Base-by-base conservation (phyloP, 345 rosid genomes). In the Aquilaria yunnanensis region DNA sequence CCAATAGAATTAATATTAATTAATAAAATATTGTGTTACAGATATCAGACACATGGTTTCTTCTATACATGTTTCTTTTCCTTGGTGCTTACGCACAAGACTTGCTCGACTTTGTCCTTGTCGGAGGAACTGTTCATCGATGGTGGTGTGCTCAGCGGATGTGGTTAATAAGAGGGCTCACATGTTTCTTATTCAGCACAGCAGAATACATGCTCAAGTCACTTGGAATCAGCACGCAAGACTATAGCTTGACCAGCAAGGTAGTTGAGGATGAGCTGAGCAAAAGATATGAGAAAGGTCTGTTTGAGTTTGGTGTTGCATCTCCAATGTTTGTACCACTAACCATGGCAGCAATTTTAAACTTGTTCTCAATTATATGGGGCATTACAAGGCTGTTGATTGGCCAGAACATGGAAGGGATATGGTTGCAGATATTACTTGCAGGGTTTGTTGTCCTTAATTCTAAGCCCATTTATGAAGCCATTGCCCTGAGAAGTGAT, bases 71-170 rank as follows among this genome's bases (percentile, higher is more conserved):
- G 32, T 84, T 93, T 66, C 77, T 90, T 14, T 78, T 80, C 70
- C 1, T 87, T 0, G 93, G 93, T 16, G 79, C 89, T 13, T 85
- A 92, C 37, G 74, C 30, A 31, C 87, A 82, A 70, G 89, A 78
- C 57, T 37, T 75, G 11, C 3, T 68, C 0, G 90, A 84, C 2
- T 80, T 81, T 60, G 5, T 74, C 32, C 14, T 76, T 11, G 79
- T 54, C 41, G 76, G 79, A 11, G 84, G 82, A n/a, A 81, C 80
- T 32, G 50, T 79, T 63, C 50, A 48, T 12, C 79, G 62, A 64
- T 89, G 97, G 98, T 85, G 91, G 91, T 85, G 77, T 61, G 87
- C 80, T 63, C 96, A 79, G 58, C 75, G 94, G 54, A 79, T 83
- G 49, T 88, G 83, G 84, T 30, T 66, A 56, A 66, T 92, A 34